phyloP scores from a whole-genome alignment of 257 asterid genomes.

The Solanum pennellii region DNA sequence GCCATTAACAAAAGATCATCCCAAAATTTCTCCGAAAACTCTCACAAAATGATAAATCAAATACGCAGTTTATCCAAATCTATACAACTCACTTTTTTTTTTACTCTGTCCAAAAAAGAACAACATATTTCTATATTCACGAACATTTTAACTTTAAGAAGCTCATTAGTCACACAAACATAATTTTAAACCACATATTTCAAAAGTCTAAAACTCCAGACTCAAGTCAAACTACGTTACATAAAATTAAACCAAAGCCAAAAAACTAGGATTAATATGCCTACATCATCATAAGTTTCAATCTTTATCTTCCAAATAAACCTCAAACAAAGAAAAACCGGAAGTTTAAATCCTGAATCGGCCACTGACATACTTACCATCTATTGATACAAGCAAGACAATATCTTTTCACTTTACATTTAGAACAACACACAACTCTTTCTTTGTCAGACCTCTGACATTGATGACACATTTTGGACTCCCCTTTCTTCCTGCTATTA shows the following conservation, averaged over 20 bases:
- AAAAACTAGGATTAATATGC: neutral
- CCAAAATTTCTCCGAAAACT: neutral
- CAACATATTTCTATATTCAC: neutral
- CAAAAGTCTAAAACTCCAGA: too few species aligned
- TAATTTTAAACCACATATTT: neutral
- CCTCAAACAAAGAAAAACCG: neutral
- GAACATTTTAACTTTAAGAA: neutral
- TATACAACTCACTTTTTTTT: neutral
- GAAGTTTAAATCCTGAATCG: neutral
- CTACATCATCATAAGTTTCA: neutral
- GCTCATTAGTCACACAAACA: neutral
- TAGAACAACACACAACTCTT: conserved; percentile 32
- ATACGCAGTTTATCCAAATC: neutral
- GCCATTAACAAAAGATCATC: neutral
- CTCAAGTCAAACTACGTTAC: neutral
- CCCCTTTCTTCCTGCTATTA: neutral
- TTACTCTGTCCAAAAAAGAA: neutral
- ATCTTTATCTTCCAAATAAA: neutral
- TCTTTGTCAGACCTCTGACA: conserved; percentile 40
- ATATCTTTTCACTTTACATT: conserved; percentile 33
- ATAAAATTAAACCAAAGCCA: neutral
- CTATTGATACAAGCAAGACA: conserved; percentile 22
- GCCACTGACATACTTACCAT: conserved; percentile 16
- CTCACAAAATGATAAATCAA: neutral
- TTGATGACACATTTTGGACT: conserved; percentile 40